Conservation (phyloP, 2,329 filamentous ascomycete species). For the Cytospora leucostoma region DNA sequence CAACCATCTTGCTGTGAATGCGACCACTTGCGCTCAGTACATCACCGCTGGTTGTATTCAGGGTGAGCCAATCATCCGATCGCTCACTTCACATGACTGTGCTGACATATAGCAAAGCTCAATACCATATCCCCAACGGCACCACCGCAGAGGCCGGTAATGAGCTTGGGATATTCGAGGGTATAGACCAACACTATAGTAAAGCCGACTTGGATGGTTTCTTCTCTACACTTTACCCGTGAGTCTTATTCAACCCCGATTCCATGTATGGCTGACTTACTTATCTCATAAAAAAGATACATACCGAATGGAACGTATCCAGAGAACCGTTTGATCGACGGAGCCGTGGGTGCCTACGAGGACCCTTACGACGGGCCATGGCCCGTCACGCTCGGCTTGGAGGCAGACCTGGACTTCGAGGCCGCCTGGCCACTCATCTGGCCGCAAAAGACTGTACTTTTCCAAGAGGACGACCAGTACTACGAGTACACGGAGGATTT, state of each 20-base stretch:
- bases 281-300: background rate
- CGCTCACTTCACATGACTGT: background rate
- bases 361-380: slow-evolving; percentile 11
- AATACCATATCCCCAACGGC: slow-evolving; percentile 27
- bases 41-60: slow-evolving; percentile 26
- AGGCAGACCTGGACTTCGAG: slow-evolving; percentile 52
- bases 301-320: slow-evolving; percentile 36
- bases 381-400: slow-evolving; percentile 30
- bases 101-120: background rate
- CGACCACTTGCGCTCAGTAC: slow-evolving; percentile 21
- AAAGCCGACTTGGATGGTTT: slow-evolving; percentile 27
- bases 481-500: slow-evolving; percentile 35
- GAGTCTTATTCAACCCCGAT: background rate
- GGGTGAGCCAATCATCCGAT: background rate
- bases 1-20: slow-evolving; percentile 15
- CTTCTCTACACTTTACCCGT: slow-evolving; percentile 27
- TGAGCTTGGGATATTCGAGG: slow-evolving; percentile 28
- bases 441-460: slow-evolving; percentile 46
- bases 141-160: slow-evolving; percentile 25
- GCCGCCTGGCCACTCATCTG: slow-evolving; percentile 52
- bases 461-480: slow-evolving; percentile 35
- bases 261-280: background rate
- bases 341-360: slow-evolving; percentile 30
- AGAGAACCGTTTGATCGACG: slow-evolving; percentile 32
- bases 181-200: slow-evolving; percentile 25